Evolutionary conservation across 2,329 filamentous ascomycete species (phyloP).

Genomic region (Zelopaecilomyces penicillatus): DNA sequence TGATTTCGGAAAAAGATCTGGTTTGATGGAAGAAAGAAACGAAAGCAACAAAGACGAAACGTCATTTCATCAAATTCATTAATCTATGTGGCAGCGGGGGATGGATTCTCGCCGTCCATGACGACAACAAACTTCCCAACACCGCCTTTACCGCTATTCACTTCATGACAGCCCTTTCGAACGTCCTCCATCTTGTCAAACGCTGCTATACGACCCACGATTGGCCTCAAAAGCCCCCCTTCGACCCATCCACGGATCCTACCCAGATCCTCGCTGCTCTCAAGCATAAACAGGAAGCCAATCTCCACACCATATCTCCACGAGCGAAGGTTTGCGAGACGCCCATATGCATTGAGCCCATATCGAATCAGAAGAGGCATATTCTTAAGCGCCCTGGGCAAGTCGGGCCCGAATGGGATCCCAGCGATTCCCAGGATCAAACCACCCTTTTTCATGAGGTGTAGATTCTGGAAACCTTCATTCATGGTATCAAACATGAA

Average conservation of each 20-base stretch:
- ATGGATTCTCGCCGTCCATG: neutral
- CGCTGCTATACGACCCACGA: constrained; percentile 30
- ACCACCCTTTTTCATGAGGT: constrained; percentile 24
- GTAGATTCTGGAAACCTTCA: constrained; percentile 30
- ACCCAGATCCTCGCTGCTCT: constrained; percentile 34
- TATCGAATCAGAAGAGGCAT: too few species aligned
- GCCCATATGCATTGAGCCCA: too few species aligned
- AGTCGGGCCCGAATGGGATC: too few species aligned
- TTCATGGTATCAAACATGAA: constrained; percentile 41
- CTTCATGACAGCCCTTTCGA: constrained; percentile 30
- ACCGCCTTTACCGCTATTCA: constrained; percentile 20
- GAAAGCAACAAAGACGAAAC: too few species aligned
- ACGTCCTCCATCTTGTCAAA: constrained; percentile 36
- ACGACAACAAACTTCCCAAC: constrained; percentile 19
- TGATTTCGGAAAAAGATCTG: too few species aligned
- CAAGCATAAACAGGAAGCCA: constrained; percentile 28
- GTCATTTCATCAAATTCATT: too few species aligned
- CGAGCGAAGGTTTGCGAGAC: constrained; percentile 11
- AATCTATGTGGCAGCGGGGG: too few species aligned
- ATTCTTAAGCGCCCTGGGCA: too few species aligned
- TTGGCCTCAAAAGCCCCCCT: constrained; percentile 31
- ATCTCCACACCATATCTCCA: constrained; percentile 30
- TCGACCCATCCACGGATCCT: constrained; percentile 31
- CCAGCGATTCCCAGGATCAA: constrained; percentile 5
- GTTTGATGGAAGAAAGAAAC: too few species aligned